phyloP scores from a whole-genome alignment of 2,329 filamentous ascomycete species.

The Pseudofabraea citricarpa region DNA sequence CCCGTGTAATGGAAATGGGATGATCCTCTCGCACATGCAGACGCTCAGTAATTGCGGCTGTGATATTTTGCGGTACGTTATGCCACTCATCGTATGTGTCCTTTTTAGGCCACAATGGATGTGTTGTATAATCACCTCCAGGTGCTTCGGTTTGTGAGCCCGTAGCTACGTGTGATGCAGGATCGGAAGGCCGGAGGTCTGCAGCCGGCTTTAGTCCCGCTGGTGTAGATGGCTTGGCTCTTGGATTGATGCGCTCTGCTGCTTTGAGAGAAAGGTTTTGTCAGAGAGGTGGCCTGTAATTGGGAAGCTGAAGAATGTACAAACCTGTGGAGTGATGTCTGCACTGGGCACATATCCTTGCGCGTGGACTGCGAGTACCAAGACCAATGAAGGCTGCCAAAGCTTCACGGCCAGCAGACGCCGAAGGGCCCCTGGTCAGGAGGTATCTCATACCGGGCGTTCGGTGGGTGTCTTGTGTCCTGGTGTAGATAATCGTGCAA shows the following conservation, averaged over 20 bases:
- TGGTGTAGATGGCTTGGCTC: no score
- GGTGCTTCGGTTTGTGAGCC: constrained; percentile 5
- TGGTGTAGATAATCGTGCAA: no score
- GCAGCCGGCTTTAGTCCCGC: no score
- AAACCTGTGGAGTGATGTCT: constrained; percentile 22
- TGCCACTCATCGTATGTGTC: constrained; percentile 73
- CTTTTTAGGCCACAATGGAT: constrained; percentile 43
- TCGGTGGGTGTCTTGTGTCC: no score
- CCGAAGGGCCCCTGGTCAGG: constrained; percentile 7
- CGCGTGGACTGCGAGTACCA: constrained; percentile 11
- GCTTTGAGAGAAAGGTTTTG: no score
- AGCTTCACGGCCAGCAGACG: constrained; percentile 16
- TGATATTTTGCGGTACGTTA: constrained; percentile 74
- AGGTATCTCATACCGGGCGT: constrained; percentile 25
- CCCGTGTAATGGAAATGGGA: constrained; percentile 82
- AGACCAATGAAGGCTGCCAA: constrained; percentile 21
- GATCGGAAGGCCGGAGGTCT: no score
- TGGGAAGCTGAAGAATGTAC: no score
- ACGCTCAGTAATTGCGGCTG: constrained; percentile 66
- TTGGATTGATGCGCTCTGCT: no score
- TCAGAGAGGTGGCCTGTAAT: no score
- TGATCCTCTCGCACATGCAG: constrained; percentile 92
- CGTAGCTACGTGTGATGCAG: no score
- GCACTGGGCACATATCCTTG: constrained; percentile 20
- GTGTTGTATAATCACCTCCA: background rate